Evolutionary conservation across 73 alveolate species (phyloP).

Genomic region (Paramecium primaurelia): DNA sequence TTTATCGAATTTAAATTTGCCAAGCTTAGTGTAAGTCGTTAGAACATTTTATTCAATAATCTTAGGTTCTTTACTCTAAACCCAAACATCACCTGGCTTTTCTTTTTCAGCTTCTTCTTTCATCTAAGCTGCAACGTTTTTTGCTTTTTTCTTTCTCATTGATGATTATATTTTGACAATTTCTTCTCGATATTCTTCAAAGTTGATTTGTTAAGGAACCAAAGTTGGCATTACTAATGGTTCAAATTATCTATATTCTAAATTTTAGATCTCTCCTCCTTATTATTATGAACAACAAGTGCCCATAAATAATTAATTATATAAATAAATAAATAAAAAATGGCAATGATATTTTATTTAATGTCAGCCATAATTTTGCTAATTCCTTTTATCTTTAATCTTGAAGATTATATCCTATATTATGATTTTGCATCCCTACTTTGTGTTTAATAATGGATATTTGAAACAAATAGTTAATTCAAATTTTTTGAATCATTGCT

Average conservation of each 20-base stretch:
- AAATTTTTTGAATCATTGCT: background rate
- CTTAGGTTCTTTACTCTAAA: background rate
- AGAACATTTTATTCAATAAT: background rate
- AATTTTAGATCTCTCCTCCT: background rate
- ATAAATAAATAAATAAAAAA: background rate
- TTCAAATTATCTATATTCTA: background rate
- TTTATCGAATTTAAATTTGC: background rate
- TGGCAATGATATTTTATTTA: background rate
- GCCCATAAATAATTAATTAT: background rate
- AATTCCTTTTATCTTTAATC: background rate
- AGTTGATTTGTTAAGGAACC: background rate
- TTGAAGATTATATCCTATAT: background rate
- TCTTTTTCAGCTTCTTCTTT: constrained; percentile 28
- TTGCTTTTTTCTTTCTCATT: constrained; percentile 40
- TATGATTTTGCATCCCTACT: background rate
- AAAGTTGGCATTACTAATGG: background rate
- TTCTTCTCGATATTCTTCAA: background rate
- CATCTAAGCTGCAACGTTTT: background rate
- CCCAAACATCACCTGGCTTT: background rate
- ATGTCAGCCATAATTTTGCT: background rate
- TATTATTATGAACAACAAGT: background rate
- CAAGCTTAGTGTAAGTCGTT: background rate
- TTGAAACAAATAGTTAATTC: background rate
- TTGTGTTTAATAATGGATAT: background rate
- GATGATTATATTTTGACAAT: background rate